These are phyloP conservation scores for Gelatoporia subvermispora DNA, from an alignment of 768 basidiomycete genomes.

Conservation along the genomic window DNA sequence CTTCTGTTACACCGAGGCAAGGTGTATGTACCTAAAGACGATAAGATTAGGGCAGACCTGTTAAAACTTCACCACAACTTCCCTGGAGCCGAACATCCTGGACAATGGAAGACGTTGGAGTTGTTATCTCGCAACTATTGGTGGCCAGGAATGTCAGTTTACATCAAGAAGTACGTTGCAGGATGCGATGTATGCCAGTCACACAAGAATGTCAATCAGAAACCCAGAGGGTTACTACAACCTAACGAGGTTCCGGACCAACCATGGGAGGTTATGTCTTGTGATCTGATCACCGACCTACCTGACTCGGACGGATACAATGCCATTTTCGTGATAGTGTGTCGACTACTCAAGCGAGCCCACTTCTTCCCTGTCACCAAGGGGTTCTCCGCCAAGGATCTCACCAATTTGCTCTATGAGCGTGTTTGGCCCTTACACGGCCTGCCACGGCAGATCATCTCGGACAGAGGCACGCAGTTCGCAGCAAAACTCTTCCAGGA, in stretches of 20 bases:
- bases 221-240: constrained; percentile 10
- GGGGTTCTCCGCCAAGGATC: neutral
- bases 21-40: too few species aligned
- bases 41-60: too few species aligned
- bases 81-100: constrained; percentile 6
- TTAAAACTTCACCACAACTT: neutral
- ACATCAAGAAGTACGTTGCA: constrained; percentile 23
- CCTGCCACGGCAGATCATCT: constrained; percentile 5
- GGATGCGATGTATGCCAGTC: constrained; percentile 22
- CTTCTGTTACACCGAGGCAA: too few species aligned
- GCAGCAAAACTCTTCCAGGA: constrained; percentile 23
- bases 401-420: constrained; percentile 4
- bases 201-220: constrained; percentile 15
- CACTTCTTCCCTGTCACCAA: neutral
- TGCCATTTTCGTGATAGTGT: constrained; percentile 14
- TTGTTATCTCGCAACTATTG: constrained; percentile 20
- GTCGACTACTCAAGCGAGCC: neutral
- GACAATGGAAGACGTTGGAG: constrained; percentile 10
- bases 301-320: constrained; percentile 14
- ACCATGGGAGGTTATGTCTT: constrained; percentile 24
- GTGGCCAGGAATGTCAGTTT: constrained; percentile 20
- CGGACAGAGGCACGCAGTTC: constrained; percentile 6
- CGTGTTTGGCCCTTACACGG: constrained; percentile 4
- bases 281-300: constrained; percentile 21
- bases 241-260: constrained; percentile 10